These are phyloP conservation scores for Chimonanthus praecox DNA, from an alignment of 164 flowering plant species.

Conservation along the genomic window DNA sequence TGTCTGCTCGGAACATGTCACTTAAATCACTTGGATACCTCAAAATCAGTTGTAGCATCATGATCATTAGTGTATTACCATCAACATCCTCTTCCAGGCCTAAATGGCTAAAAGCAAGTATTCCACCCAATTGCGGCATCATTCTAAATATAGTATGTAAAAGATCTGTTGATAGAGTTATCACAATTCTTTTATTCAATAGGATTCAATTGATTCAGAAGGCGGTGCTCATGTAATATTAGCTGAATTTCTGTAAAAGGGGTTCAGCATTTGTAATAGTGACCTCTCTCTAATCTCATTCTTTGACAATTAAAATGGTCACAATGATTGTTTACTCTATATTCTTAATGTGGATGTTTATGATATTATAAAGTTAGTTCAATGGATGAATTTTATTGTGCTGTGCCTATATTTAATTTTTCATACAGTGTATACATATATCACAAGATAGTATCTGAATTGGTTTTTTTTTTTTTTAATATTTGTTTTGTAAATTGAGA, in stretches of 20 bases:
- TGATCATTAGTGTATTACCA: conserved; percentile 11
- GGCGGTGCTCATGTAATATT: background rate
- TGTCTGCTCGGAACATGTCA: conserved; percentile 80
- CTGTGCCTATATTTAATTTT: too few relatives aligned
- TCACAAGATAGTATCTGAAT: too few relatives aligned
- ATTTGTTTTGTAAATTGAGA: too few relatives aligned
- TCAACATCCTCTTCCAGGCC: background rate
- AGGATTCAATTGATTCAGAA: background rate
- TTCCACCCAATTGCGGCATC: background rate
- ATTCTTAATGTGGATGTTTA: background rate
- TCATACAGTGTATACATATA: too few relatives aligned
- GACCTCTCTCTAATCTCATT: background rate
- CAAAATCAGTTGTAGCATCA: conserved; percentile 44
- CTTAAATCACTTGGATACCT: conserved; percentile 62
- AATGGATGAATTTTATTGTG: background rate
- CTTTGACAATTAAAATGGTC: background rate
- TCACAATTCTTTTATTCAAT: background rate
- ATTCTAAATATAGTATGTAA: background rate
- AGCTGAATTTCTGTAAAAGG: background rate
- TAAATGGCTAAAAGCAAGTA: background rate
- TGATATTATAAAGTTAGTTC: background rate
- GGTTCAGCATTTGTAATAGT: background rate
- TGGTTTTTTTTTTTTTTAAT: too few relatives aligned
- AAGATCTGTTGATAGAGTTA: background rate
- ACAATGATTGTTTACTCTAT: too few relatives aligned